Base-by-base conservation (phyloP, 163 green algal genomes). In the Prototheca cutis region DNA sequence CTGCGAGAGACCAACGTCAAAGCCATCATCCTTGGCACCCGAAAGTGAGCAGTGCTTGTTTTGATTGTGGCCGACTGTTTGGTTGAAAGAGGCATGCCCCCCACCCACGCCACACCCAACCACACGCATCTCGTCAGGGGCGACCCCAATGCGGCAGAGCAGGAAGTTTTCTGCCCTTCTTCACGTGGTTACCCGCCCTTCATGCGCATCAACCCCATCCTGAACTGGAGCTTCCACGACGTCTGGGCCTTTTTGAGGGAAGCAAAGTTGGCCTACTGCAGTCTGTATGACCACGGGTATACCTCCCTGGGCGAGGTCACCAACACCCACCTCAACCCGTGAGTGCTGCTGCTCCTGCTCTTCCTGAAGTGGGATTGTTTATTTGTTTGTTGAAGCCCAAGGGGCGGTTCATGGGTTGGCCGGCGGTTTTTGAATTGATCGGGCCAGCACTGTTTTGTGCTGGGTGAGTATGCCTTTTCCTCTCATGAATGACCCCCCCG, bases 171-270 rank as follows among this genome's bases (percentile, higher is more conserved):
- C 72, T 94, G 83, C 48, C 89, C 90, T 24, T 89, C 70, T 63
- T 86, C 63, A 32, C 57, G 70, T 1, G 90, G 84, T 53, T 98
- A 90, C 90, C 90, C 91, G 21, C 65, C 87, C 49, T 98, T 98
- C 78, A 96, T 98, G 90, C 78, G 91, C 15, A 76, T 98, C 33
- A 98, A 98, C 73, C 90, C 90, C 34, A 89, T 98, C 29, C 68
- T 97, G 42, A 77, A 94, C 64, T 97, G 90, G 90, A 81, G 59
- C 18, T 97, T 97, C 73, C 64, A 78, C 40, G 87, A 96, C 53
- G 88, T 96, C 18, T 96, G 88, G 88, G 54, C 67, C 18, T 93
- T 94, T 70, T 75, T 96, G 27, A 61, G 65, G 6, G 51, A 47
- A 5, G 63, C 61, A 0, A 1, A 49, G 0, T 57, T 87, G 18